Conservation (phyloP, 495 filamentous ascomycete genomes). For the Cercophora sp. region DNA sequence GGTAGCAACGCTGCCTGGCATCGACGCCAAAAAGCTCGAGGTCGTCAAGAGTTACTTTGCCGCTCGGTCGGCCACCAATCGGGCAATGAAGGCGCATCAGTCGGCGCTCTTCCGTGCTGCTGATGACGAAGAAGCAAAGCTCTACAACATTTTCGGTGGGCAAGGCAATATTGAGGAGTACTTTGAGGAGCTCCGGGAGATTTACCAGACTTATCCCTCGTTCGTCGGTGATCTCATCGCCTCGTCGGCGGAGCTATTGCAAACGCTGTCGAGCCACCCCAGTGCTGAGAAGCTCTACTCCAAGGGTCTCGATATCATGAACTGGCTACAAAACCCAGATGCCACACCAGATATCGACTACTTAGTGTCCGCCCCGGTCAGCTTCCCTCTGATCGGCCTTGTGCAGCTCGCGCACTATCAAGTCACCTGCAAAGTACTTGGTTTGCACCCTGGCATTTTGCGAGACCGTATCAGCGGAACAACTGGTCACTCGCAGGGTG, state of each 20-base stretch:
- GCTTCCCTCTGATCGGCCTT: slow-evolving; percentile 91
- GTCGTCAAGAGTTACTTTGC: slow-evolving; percentile 87
- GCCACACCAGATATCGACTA: slow-evolving; percentile 92
- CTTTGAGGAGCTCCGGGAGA: slow-evolving; percentile 90
- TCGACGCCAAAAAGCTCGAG: slow-evolving; percentile 79
- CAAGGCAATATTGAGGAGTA: slow-evolving; percentile 99
- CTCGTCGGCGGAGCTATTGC: slow-evolving; percentile 75
- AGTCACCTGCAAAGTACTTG: slow-evolving; percentile 85
- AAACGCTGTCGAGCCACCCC: slow-evolving; percentile 76
- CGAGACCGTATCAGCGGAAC: slow-evolving; percentile 77
- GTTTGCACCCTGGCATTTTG: slow-evolving; percentile 79
- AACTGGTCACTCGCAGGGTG: slow-evolving; percentile 95
- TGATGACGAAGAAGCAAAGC: slow-evolving; percentile 66
- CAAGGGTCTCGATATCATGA: slow-evolving; percentile 89
- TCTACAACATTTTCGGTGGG: slow-evolving; percentile 96
- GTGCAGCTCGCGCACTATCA: slow-evolving; percentile 92
- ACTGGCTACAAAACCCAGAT: slow-evolving; percentile 84
- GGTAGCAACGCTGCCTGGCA: slow-evolving; percentile 78
- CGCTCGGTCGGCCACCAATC: slow-evolving; percentile 74
- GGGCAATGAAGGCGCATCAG: slow-evolving; percentile 81
- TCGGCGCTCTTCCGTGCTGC: slow-evolving; percentile 90
- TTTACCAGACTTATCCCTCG: slow-evolving; percentile 84
- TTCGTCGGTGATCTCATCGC: slow-evolving; percentile 82
- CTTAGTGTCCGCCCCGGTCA: slow-evolving; percentile 93
- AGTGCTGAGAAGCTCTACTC: slow-evolving; percentile 90